Conservation (phyloP, 2,329 filamentous ascomycete genomes). For the Penicillium sp. region DNA sequence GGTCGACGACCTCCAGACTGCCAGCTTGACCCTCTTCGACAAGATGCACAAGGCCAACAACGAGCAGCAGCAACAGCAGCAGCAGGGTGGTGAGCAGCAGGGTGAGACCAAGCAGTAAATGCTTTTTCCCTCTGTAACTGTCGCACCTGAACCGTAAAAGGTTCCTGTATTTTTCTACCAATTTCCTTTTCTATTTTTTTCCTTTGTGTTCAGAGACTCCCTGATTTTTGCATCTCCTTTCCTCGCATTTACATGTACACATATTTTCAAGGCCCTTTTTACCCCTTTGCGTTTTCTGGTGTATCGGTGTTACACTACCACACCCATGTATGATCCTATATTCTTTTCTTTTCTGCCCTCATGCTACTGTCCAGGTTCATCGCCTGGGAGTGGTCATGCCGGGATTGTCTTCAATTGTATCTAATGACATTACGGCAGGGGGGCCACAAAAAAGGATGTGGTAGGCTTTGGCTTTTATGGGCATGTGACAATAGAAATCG, state of each 20-base stretch:
- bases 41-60: slow-evolving; percentile 98
- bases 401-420: slow-evolving; percentile 41
- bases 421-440: slow-evolving; percentile 43
- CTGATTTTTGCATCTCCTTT: slow-evolving; percentile 26
- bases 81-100: slow-evolving; percentile 49
- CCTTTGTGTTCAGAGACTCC: slow-evolving; percentile 27
- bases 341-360: slow-evolving; percentile 26
- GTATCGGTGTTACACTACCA: slow-evolving; percentile 38
- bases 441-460: slow-evolving; percentile 37
- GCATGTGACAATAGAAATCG: slow-evolving; percentile 42
- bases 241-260: slow-evolving; percentile 41
- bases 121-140: slow-evolving; percentile 37
- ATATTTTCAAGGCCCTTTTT: slow-evolving; percentile 32
- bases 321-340: slow-evolving; percentile 26
- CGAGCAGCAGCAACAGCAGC: slow-evolving; percentile 60
- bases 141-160: slow-evolving; percentile 21
- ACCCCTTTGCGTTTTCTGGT: slow-evolving; percentile 35
- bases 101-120: slow-evolving; percentile 66
- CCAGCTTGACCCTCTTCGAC: slow-evolving; percentile 94
- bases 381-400: slow-evolving; percentile 23
- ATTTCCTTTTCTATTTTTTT: slow-evolving; percentile 26
- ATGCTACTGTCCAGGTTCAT: slow-evolving; percentile 23
- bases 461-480: slow-evolving; percentile 32
- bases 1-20: slow-evolving; percentile 95
- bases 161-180: slow-evolving; percentile 29